phyloP scores from a whole-genome alignment of 2,329 filamentous ascomycete genomes.

The Salinomyces thailandicus region DNA sequence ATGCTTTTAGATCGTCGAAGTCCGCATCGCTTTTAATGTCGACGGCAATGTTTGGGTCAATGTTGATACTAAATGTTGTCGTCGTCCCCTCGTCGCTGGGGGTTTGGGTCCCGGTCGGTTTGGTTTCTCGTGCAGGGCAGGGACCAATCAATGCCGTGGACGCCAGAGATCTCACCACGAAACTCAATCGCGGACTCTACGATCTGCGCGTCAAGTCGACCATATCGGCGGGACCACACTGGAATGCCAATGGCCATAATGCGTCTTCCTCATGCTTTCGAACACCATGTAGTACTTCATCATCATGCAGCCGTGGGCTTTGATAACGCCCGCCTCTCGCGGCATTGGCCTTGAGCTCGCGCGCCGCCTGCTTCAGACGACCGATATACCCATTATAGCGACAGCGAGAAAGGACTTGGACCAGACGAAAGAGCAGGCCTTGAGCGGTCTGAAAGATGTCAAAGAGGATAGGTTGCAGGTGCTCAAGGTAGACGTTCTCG shows the following conservation, averaged over 20 bases:
- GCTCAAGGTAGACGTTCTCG: slow-evolving; percentile 46
- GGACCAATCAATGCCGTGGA: too few relatives aligned
- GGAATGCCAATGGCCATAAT: not conserved
- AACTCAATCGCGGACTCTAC: not conserved
- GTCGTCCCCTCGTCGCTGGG: too few relatives aligned
- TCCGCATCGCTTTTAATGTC: too few relatives aligned
- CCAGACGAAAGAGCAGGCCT: slow-evolving; percentile 38
- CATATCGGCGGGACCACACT: not conserved
- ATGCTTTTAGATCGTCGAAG: too few relatives aligned
- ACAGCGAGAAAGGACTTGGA: slow-evolving; percentile 47
- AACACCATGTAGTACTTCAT: not conserved
- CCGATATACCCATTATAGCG: slow-evolving; percentile 48
- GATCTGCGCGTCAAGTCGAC: not conserved
- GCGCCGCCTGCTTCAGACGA: slow-evolving; percentile 47
- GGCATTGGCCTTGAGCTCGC: slow-evolving; percentile 55
- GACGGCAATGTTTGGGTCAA: too few relatives aligned
- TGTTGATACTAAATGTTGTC: too few relatives aligned
- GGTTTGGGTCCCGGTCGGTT: too few relatives aligned
- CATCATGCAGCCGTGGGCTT: slow-evolving; percentile 38
- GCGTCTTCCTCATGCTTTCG: too few relatives aligned
- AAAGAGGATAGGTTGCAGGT: slow-evolving; percentile 41
- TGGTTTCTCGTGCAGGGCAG: too few relatives aligned
- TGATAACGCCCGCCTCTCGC: slow-evolving; percentile 50
- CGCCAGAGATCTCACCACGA: too few relatives aligned
- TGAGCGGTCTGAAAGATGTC: slow-evolving; percentile 40